These are phyloP conservation scores for Nicotiana benthamiana DNA, from an alignment of 257 asterid species.

Conservation along the genomic window DNA sequence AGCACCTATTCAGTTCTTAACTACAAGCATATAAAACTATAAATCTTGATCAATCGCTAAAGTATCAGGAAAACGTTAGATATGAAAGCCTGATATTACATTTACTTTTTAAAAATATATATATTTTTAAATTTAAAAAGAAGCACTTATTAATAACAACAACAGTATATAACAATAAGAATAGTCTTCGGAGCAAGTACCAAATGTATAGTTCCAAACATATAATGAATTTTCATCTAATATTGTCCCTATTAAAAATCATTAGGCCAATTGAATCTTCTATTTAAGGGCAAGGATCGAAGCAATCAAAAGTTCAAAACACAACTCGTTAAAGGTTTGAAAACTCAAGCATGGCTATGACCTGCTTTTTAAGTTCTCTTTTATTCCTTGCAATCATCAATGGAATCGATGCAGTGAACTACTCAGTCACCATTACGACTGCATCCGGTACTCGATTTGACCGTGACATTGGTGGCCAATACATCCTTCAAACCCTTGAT, in stretches of 20 bases:
- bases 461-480: slow-evolving; percentile 31
- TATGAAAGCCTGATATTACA: not conserved
- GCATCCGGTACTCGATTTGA: not conserved
- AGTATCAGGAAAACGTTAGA: not conserved
- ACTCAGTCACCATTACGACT: slow-evolving; percentile 9
- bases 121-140: too few relatives aligned
- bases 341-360: not conserved
- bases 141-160: not conserved
- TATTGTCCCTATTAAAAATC: not conserved
- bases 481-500: slow-evolving; percentile 8
- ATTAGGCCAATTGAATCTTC: not conserved
- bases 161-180: not conserved
- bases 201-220: not conserved
- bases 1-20: not conserved
- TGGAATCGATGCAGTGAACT: slow-evolving; percentile 25
- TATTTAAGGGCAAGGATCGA: not conserved
- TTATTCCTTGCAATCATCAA: slow-evolving; percentile 3
- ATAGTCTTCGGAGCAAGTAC: not conserved
- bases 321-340: not conserved
- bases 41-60: not conserved
- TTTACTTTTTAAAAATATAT: too few relatives aligned
- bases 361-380: not conserved
- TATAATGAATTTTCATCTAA: not conserved
- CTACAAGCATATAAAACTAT: too few relatives aligned
- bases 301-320: not conserved